A percentile compares a stretch with the other conserved stretches of the same genome.
phyloP scores from a whole-genome alignment of 495 filamentous ascomycete species.

The Aspergillus bertholletiae region DNA sequence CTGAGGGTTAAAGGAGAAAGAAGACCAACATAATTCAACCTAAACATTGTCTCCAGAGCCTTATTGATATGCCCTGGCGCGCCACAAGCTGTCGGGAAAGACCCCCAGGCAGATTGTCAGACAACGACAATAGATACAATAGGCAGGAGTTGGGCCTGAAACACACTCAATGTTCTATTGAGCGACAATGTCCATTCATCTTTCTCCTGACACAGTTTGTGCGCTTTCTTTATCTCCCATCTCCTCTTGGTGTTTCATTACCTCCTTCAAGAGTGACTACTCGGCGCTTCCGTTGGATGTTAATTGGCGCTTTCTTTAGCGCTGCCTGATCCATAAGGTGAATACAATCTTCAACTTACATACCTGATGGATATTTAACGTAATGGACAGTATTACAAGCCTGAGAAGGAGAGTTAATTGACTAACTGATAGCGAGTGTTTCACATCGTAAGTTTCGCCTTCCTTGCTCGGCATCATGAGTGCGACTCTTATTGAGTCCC shows the following conservation, averaged over 20 bases:
- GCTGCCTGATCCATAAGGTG: no score
- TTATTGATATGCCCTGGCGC: constrained; percentile 8
- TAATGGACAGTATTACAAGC: no score
- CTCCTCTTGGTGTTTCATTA: background rate
- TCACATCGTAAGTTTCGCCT: no score
- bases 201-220: background rate
- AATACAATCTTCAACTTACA: no score
- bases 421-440: no score
- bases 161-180: constrained; percentile 10
- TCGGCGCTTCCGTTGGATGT: no score
- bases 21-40: constrained; percentile 6
- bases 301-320: no score
- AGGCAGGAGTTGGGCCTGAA: constrained; percentile 13
- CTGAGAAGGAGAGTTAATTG: no score
- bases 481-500: no score
- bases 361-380: no score
- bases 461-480: no score
- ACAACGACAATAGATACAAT: constrained; percentile 17
- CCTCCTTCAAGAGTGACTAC: background rate
- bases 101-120: constrained; percentile 2
- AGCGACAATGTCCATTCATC: constrained; percentile 15
- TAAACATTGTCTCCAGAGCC: background rate
- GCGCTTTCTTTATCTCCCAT: background rate
- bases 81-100: background rate
- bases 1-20: constrained; percentile 18